Evolutionary conservation across 768 basidiomycete genomes (phyloP).

Genomic region (Rhodosporidiobolus sp.): DNA sequence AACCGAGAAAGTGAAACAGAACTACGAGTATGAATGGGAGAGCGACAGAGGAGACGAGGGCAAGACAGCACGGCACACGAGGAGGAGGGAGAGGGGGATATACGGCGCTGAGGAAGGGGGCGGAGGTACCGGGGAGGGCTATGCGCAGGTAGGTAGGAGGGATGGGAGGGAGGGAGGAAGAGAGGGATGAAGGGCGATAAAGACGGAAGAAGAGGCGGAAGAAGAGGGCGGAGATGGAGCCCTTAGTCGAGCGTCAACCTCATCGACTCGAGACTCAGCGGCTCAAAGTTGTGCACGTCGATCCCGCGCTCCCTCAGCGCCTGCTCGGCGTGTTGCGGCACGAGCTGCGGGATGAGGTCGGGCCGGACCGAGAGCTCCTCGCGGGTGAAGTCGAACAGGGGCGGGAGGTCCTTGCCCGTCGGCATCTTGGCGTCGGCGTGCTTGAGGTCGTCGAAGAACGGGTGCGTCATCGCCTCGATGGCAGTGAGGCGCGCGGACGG

Average conservation of each 20-base stretch:
- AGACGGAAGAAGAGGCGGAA: neutral
- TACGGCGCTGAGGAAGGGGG: neutral
- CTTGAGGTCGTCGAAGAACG: slow-evolving; percentile 95
- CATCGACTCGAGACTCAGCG: slow-evolving; percentile 52
- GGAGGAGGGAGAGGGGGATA: no score
- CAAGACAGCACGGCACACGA: no score
- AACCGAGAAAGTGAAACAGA: no score
- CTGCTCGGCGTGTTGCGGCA: slow-evolving; percentile 82
- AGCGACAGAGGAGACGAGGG: no score
- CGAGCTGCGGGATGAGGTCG: slow-evolving; percentile 84
- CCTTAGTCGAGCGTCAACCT: slow-evolving; percentile 17
- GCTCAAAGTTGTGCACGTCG: slow-evolving; percentile 84
- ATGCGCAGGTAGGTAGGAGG: neutral
- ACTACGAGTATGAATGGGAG: no score
- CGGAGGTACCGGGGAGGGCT: neutral
- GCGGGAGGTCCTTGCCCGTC: slow-evolving; percentile 92
- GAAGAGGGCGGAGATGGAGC: neutral
- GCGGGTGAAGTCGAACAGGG: slow-evolving; percentile 89
- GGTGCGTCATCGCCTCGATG: slow-evolving; percentile 59
- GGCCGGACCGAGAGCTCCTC: slow-evolving; percentile 97
- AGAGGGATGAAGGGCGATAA: neutral
- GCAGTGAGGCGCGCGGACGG: slow-evolving; percentile 86
- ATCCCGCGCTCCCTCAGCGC: slow-evolving; percentile 83
- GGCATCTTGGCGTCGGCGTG: slow-evolving; percentile 89
- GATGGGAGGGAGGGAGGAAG: neutral